Evolutionary conservation across 2,329 filamentous ascomycete genomes (phyloP).

Genomic region (Ceratocystiopsis minuta): DNA sequence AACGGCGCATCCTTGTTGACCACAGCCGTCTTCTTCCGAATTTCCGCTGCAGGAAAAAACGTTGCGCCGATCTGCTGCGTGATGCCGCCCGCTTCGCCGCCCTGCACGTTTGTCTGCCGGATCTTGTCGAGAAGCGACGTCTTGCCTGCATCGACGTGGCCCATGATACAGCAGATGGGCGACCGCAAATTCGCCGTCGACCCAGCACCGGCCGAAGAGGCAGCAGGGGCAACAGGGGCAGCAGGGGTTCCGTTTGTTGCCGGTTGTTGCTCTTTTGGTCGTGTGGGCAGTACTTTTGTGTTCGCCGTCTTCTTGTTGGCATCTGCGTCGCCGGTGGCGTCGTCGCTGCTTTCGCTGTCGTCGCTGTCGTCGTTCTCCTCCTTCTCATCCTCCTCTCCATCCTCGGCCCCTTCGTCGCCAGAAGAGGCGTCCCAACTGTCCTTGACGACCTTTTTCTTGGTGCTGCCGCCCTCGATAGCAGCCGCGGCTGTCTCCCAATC

Average conservation of each 20-base stretch:
- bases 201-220: conserved; percentile 46
- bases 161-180: conserved; percentile 98
- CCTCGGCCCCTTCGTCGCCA: conserved; percentile 42
- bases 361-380: conserved; percentile 13
- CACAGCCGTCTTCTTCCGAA: conserved; percentile 80
- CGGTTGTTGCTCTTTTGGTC: conserved; percentile 62
- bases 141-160: conserved; percentile 99
- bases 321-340: neutral
- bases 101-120: conserved; percentile 94
- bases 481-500: conserved; percentile 81
- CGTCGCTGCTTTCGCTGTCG: conserved; percentile 13
- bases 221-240: no score
- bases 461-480: conserved; percentile 19
- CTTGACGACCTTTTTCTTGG: conserved; percentile 58
- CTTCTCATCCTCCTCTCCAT: conserved; percentile 14
- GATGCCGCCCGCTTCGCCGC: conserved; percentile 97
- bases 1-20: conserved; percentile 83
- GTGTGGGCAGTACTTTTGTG: conserved; percentile 31
- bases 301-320: conserved; percentile 25
- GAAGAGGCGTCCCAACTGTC: conserved; percentile 88
- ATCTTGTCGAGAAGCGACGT: conserved; percentile 99
- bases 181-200: conserved; percentile 92
- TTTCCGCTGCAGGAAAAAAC: conserved; percentile 91
- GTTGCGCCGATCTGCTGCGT: conserved; percentile 99
- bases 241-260: conserved; percentile 16